These are phyloP conservation scores for Malassezia yamatoensis DNA, from an alignment of 1,284 basidiomycete species.

Conservation along the genomic window DNA sequence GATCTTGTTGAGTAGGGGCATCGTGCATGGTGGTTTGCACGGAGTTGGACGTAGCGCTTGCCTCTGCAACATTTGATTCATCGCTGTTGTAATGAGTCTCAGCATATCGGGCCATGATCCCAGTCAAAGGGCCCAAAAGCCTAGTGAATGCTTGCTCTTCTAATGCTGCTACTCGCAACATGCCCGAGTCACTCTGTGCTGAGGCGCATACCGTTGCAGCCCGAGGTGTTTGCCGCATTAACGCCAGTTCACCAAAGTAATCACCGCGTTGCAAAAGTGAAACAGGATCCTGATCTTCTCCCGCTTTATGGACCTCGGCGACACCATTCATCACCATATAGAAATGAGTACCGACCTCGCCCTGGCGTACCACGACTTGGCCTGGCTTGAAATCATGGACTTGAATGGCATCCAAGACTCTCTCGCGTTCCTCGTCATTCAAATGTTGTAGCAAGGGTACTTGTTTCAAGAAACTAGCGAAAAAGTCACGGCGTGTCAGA, in stretches of 20 bases:
- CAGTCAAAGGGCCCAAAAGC: conserved; percentile 75
- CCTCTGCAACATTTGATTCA: not conserved
- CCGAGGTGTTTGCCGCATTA: conserved; percentile 73
- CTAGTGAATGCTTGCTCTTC: conserved; percentile 90
- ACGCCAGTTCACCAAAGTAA: conserved; percentile 89
- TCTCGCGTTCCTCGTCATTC: conserved; percentile 76
- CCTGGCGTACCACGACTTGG: conserved; percentile 75
- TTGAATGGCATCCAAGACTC: conserved; percentile 89
- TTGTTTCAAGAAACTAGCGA: conserved; percentile 85
- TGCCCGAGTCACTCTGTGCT: conserved; percentile 48
- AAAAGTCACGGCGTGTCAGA: conserved; percentile 71
- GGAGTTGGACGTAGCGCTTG: not conserved
- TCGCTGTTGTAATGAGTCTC: conserved; percentile 41
- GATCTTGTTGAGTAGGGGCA: not conserved
- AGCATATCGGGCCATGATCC: conserved; percentile 76
- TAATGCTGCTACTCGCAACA: conserved; percentile 64
- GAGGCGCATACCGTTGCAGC: conserved; percentile 82
- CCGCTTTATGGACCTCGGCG: conserved; percentile 69
- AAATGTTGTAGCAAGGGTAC: conserved; percentile 79
- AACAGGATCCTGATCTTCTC: conserved; percentile 51
- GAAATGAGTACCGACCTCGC: conserved; percentile 91
- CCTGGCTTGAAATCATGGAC: conserved; percentile 72
- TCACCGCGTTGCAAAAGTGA: conserved; percentile 75
- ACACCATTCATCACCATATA: conserved; percentile 91
- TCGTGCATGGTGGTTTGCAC: not conserved